Evolutionary conservation across 2,329 filamentous ascomycete genomes (phyloP), one percentile per base, ranked within the genome.

Genomic region (Rosellinia necatrix): DNA sequence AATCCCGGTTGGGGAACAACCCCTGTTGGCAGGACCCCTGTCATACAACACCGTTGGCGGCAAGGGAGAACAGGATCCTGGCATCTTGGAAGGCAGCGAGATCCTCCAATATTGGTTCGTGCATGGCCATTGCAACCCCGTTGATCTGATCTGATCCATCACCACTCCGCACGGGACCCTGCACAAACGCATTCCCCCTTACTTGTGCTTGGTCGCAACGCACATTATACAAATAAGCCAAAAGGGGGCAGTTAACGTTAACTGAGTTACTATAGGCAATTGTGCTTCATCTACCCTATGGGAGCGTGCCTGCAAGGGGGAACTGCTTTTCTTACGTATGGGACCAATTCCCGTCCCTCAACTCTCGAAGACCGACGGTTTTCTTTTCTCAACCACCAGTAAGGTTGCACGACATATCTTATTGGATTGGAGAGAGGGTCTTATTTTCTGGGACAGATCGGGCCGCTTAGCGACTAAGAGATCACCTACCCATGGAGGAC

Each of bases 401-500:
- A 32, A 21, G 25, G 38, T 47, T 21, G 19, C 42, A 27, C 43
- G 37, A 21, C 43, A 34, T 21, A 7, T 24, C 21, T 9, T 13
- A 21, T 21, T 24, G n/a, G n/a, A 19, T 24, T 32, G 9, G 35
- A 30, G 27, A 48, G 19, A 32, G 27, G 8, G n/a, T 3, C 19
- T 12, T 12, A 5, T 15, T 6, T 17, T 25, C 24, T 27, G 4
- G 21, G 32, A n/a, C 8, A 35, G 22, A 8, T 29, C 4, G 27
- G 8, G 15, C 8, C 30, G 21, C n/a, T 21, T 34, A 21, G 7
- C 25, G 37, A 40, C 37, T 12, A 35, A 29, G 22, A 32, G 4
- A 15, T 25, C 8, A 21, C 30, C 12, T 37, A 15, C 27, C 13
- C 24, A 77, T 78, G 74, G 78, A 81, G 55, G 66, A 68, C 8